These are phyloP conservation scores for Cyphellophora europaea DNA, from an alignment of 2,329 filamentous ascomycete species.

Conservation along the genomic window DNA sequence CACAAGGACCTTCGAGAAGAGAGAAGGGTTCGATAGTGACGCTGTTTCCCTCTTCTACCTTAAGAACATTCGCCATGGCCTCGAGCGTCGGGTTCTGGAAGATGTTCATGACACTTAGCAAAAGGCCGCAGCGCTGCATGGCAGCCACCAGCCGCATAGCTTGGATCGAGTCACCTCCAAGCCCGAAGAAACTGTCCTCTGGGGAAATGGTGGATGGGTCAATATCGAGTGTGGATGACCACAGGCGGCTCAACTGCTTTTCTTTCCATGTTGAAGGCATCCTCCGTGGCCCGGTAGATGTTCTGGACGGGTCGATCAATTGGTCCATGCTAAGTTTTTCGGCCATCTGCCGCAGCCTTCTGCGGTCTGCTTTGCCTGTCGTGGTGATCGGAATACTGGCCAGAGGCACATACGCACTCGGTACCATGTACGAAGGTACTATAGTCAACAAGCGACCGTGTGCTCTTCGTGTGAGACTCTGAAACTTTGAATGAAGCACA, in stretches of 20 bases:
- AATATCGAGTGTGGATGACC: constrained; percentile 24
- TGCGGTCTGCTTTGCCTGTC: constrained; percentile 26
- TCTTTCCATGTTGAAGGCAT: too few relatives aligned
- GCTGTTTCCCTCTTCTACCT: constrained; percentile 20
- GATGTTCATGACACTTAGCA: constrained; percentile 19
- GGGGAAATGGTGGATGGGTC: constrained; percentile 27
- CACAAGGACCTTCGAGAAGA: constrained; percentile 24
- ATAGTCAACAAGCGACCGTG: constrained; percentile 18
- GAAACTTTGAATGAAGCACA: constrained; percentile 3
- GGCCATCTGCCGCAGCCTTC: constrained; percentile 18
- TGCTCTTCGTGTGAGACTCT: constrained; percentile 8
- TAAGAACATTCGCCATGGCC: constrained; percentile 35
- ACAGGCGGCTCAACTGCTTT: constrained; percentile 16
- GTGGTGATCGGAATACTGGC: constrained; percentile 23
- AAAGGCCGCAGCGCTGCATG: constrained; percentile 13
- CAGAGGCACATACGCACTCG: constrained; percentile 25
- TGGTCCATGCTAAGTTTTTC: constrained; percentile 22
- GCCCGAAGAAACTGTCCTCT: constrained; percentile 23
- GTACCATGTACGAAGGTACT: constrained; percentile 27
- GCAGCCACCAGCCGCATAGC: constrained; percentile 22
- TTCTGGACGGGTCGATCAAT: constrained; percentile 17
- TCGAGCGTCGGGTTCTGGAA: constrained; percentile 30
- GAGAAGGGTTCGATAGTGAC: constrained; percentile 7
- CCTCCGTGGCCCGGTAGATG: constrained; percentile 2
- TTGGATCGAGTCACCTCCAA: constrained; percentile 23